These are phyloP conservation scores for Gracilaria caudata DNA, from an alignment of 23 red algal species.

Conservation along the genomic window DNA sequence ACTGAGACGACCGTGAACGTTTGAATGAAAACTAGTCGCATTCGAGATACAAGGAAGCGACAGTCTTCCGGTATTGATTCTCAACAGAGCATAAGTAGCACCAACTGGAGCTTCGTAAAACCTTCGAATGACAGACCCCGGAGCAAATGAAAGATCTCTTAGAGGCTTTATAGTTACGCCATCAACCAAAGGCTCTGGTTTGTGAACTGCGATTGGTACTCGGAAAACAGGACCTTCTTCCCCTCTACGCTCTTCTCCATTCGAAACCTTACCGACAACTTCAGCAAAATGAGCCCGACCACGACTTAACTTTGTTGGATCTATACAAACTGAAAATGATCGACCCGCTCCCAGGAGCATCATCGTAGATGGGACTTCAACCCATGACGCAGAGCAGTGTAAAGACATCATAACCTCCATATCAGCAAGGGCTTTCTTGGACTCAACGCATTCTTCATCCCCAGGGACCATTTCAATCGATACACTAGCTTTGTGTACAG, in stretches of 20 bases:
- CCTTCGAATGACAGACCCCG: slow-evolving; percentile 62
- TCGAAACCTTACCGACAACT: slow-evolving; percentile 33
- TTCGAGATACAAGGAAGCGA: background rate
- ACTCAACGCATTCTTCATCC: slow-evolving; percentile 39
- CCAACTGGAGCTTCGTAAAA: slow-evolving; percentile 74
- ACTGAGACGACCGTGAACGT: slow-evolving; percentile 7
- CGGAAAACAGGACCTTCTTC: slow-evolving; percentile 65
- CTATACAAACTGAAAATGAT: slow-evolving; percentile 58
- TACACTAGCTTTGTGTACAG: slow-evolving; percentile 33
- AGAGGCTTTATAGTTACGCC: slow-evolving; percentile 56
- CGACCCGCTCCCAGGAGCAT: slow-evolving; percentile 58
- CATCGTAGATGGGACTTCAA: slow-evolving; percentile 55
- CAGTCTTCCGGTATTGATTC: slow-evolving; percentile 31
- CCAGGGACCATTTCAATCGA: slow-evolving; percentile 40
- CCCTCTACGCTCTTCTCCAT: background rate
- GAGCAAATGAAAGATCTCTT: slow-evolving; percentile 55
- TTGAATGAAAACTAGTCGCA: background rate
- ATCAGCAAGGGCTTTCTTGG: slow-evolving; percentile 50
- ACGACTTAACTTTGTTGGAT: slow-evolving; percentile 55
- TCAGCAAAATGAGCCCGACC: slow-evolving; percentile 75
- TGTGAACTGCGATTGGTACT: slow-evolving; percentile 74
- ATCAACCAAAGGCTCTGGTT: slow-evolving; percentile 67
- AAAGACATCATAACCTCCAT: slow-evolving; percentile 68
- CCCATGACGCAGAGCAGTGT: slow-evolving; percentile 48
- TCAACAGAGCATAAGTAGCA: slow-evolving; percentile 57